phyloP scores from a whole-genome alignment of 169 alveolate species.

The Eimeria acervulina region DNA sequence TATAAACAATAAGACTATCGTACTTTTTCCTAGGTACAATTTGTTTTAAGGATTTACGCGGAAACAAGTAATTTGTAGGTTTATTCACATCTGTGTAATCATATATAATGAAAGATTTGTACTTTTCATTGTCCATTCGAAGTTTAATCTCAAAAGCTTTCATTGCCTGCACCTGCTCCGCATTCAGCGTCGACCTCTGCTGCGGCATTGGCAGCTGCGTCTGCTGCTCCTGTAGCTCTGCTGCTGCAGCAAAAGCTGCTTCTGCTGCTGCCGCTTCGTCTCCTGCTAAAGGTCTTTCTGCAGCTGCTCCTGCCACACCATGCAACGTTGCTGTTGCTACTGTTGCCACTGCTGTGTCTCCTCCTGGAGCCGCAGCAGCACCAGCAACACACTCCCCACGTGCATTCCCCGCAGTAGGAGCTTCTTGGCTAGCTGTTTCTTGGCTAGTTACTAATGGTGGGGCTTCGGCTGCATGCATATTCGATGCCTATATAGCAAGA shows the following conservation, averaged over 20 bases:
- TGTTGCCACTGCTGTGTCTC: too few relatives aligned
- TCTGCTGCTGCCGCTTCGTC: background rate
- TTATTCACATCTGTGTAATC: too few relatives aligned
- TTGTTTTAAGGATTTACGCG: too few relatives aligned
- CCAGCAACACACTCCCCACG: background rate
- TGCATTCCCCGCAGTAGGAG: background rate
- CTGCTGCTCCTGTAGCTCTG: slow-evolving; percentile 37
- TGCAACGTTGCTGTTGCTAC: too few relatives aligned
- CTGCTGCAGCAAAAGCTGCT: background rate
- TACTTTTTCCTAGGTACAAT: too few relatives aligned
- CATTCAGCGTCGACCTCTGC: slow-evolving; percentile 31
- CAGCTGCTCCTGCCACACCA: background rate
- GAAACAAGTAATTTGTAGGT: too few relatives aligned
- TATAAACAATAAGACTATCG: too few relatives aligned
- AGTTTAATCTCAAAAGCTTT: background rate
- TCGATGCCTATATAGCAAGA: background rate
- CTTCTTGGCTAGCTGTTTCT: background rate
- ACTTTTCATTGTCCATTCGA: slow-evolving; percentile 23
- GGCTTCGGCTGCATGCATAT: background rate
- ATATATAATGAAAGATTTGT: too few relatives aligned
- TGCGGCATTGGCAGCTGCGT: slow-evolving; percentile 29
- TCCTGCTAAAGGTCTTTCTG: background rate
- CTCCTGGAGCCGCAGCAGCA: background rate
- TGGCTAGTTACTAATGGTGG: background rate
- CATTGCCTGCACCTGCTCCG: slow-evolving; percentile 38